These are phyloP conservation scores for Pleurotus tuoliensis DNA, from an alignment of 768 basidiomycete species.

Conservation along the genomic window DNA sequence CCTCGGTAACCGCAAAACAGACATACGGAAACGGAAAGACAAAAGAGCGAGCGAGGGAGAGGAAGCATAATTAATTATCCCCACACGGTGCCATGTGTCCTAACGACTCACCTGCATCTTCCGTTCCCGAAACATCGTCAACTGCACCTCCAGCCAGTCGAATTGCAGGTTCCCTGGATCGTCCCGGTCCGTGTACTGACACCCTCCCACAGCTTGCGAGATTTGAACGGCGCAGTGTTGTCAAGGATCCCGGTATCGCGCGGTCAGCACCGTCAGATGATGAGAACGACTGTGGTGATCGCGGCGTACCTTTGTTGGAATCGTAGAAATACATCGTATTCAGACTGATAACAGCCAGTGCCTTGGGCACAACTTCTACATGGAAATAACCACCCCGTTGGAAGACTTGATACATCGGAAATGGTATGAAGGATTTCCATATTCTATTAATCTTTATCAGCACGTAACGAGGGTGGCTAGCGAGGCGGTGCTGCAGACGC, in stretches of 20 bases:
- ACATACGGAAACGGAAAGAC: no score
- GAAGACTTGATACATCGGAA: constrained; percentile 75
- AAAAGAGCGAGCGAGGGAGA: constrained; percentile 3
- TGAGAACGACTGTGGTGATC: constrained; percentile 5
- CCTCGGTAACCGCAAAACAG: constrained; percentile 12
- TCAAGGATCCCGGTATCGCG: constrained; percentile 1
- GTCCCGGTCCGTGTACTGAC: constrained; percentile 51
- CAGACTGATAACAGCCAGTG: constrained; percentile 75
- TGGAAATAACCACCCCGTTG: constrained; percentile 85
- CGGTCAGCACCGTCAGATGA: constrained; percentile 9
- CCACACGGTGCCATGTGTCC: background rate
- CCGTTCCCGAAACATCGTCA: constrained; percentile 60
- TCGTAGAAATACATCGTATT: constrained; percentile 93
- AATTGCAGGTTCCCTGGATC: constrained; percentile 89
- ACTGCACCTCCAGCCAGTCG: constrained; percentile 88
- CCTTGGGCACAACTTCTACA: constrained; percentile 71
- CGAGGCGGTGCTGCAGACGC: constrained; percentile 18
- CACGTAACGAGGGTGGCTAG: constrained; percentile 9
- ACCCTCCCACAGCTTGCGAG: constrained; percentile 68
- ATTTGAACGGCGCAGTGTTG: background rate
- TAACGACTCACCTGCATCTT: constrained; percentile 62
- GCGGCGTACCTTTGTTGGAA: constrained; percentile 69
- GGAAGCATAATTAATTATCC: constrained; percentile 9
- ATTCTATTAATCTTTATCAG: constrained; percentile 42
- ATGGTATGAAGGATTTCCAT: constrained; percentile 80